These are phyloP conservation scores for Yamadazyma akitaensis DNA, from an alignment of 805 yeast genomes.

Conservation along the genomic window DNA sequence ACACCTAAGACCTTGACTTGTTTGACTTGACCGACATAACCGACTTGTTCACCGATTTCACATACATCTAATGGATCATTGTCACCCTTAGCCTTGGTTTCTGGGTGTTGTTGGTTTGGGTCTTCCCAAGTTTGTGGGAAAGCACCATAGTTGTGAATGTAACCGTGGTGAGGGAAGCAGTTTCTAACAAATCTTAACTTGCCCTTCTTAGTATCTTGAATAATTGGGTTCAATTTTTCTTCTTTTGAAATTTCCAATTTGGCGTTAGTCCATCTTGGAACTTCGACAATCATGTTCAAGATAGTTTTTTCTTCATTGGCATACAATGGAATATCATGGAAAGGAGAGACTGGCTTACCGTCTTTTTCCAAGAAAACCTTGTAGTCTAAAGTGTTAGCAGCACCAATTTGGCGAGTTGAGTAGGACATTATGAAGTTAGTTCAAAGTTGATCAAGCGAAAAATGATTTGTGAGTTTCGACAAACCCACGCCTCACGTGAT, in stretches of 20 bases:
- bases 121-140: conserved; percentile 95
- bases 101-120: conserved; percentile 55
- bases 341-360: conserved; percentile 92
- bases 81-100: conserved; percentile 74
- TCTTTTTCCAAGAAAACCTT: conserved; percentile 87
- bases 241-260: conserved; percentile 93
- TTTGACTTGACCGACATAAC: conserved; percentile 49
- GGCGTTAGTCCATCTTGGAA: conserved; percentile 98
- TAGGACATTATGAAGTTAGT: conserved; percentile 51
- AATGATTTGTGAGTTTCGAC: conserved; percentile 1
- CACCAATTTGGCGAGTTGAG: conserved; percentile 90
- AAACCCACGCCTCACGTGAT: conserved; percentile 6
- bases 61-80: conserved; percentile 86
- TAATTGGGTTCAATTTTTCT: conserved; percentile 80
- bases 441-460: not conserved
- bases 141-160: conserved; percentile 97
- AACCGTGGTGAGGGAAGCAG: conserved; percentile 98
- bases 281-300: conserved; percentile 81
- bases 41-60: conserved; percentile 48
- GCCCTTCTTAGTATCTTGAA: conserved; percentile 97
- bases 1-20: conserved; percentile 72
- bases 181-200: conserved; percentile 93
- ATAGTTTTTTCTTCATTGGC: conserved; percentile 92
- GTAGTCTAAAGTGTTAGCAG: conserved; percentile 93
- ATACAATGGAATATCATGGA: conserved; percentile 75